Evolutionary conservation across 257 asterid genomes (phyloP), one percentile per base, ranked within the genome.

Genomic region (Jacaranda copaia): DNA sequence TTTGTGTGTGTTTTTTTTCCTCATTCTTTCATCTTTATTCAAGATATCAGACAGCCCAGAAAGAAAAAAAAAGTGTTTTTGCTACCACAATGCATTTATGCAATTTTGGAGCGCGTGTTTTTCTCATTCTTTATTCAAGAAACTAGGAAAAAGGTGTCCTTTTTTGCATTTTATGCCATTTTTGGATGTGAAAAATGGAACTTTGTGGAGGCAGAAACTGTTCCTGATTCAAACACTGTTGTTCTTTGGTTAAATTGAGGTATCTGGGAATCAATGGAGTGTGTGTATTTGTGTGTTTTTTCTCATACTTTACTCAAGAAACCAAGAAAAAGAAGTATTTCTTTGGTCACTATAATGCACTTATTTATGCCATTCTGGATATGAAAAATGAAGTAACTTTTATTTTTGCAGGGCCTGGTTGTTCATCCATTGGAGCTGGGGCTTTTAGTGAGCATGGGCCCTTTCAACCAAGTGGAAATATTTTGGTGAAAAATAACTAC

Each of bases 341-440:
- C 32, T 46, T 61, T 5, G 10, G 67, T 56, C 14, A n/a, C 15
- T 38, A 0, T 3, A 53, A 6, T 49, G 56, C 48, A 25, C 32
- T 25, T 25, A n/a, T 39, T 58, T 42, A 32, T 4, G 42, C 11
- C 35, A 39, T 35, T 46, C 18, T 66, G n/a, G 25, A 48, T 58
- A 8, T 16, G 60, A 5, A 59, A 42, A 58, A 65, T 35, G n/a
- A 8, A 11, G 32, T 43, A 25, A 2, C 13, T 45, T 53, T 73
- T 4, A n/a, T 52, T 52, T 25, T 56, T 73, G n/a, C 76, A 86
- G 93, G 93, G 56, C 93, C 93, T 16, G 93, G 93, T 5, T 88
- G 93, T 79, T 88, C 93, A 45, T 88, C 93, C n/a, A 52, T 88
- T 66, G 93, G 93, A 79, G 93, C 88, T 14, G 93, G 93, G 38